Evolutionary conservation across 2,329 filamentous ascomycete species (phyloP), one percentile per base, ranked within the genome.

Genomic region (Bipolaris sorokiniana): DNA sequence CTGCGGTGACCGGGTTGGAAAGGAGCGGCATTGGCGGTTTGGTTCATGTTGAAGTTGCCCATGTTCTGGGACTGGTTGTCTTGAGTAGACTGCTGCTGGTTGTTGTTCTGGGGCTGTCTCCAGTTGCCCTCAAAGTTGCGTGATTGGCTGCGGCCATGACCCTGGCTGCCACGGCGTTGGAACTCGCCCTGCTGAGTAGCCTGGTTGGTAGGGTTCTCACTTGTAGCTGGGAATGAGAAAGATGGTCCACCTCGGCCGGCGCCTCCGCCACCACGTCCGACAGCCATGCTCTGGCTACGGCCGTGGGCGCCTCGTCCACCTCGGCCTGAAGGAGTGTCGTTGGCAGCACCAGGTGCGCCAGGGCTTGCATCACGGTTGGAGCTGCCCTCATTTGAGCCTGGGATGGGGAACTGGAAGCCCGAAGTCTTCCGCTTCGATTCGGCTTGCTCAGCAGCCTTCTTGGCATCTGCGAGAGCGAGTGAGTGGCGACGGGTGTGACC

Each of bases 121-220:
- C 95, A 99, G 79, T 99, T 99, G 70, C 93, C 89, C 67, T 99
- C 95, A 72, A 98, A 98, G 79, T 98, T 99, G 62, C 95, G 88
- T 22, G 95, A 99, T 10, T 86, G 86, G 31, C 88, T 89, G 61
- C 95, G 87, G 62, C 86, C 88, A 75, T 99, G 95, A 54, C 91
- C 89, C 64, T 86, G 84, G 68, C 90, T 90, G 67, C 89, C 88
- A 67, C 91, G 90, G 60, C 91, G 89, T 66, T 87, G 83, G 73
- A 92, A 90, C 65, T 95, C 91, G 13, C 79, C 72, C 62, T 80
- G 78, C 60, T 77, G 77, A 61, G 76, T 79, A 58, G 73, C 72
- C 62, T 79, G 76, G 47, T 62, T 66, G 54, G 81, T 81, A 20
- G 48, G 54, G 46, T 67, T 44, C 54, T 89, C 82, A 61, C 81